Conservation (phyloP, 225 moss, liverwort and hornwort genomes). For the Polytrichum formosum region DNA sequence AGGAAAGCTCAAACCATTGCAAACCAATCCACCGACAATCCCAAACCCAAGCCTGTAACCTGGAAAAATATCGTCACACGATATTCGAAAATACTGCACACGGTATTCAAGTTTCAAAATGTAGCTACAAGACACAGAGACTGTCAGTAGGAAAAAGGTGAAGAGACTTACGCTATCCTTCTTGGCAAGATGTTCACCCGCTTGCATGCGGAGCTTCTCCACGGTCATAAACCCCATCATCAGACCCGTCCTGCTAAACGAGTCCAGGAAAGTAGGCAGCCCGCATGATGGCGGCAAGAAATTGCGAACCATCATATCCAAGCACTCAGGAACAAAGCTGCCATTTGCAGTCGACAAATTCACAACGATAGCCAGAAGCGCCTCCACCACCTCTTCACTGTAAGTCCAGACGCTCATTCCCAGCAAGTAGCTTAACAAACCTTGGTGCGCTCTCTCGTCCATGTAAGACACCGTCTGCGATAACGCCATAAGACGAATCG, state of each 20-base stretch:
- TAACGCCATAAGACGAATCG: constrained; percentile 65
- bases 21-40: no score
- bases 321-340: constrained; percentile 70
- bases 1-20: no score
- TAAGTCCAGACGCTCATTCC: constrained; percentile 95
- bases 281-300: constrained; percentile 95
- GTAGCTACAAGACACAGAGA: no score
- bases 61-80: not conserved
- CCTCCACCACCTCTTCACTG: constrained; percentile 59
- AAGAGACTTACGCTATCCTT: constrained; percentile 45
- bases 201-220: constrained; percentile 58
- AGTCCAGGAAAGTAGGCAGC: constrained; percentile 74
- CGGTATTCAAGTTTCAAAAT: no score
- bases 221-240: constrained; percentile 60
- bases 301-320: constrained; percentile 96
- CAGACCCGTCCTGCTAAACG: constrained; percentile 56
- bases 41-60: not conserved
- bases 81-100: no score
- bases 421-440: constrained; percentile 67
- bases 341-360: constrained; percentile 93
- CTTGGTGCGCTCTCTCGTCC: constrained; percentile 64
- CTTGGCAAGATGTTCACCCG: constrained; percentile 57
- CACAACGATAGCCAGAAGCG: constrained; percentile 75
- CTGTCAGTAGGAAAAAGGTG: not conserved
- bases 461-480: constrained; percentile 76